Base-by-base conservation (phyloP, 1,284 basidiomycete genomes). In the Ceratobasidium sp. region DNA sequence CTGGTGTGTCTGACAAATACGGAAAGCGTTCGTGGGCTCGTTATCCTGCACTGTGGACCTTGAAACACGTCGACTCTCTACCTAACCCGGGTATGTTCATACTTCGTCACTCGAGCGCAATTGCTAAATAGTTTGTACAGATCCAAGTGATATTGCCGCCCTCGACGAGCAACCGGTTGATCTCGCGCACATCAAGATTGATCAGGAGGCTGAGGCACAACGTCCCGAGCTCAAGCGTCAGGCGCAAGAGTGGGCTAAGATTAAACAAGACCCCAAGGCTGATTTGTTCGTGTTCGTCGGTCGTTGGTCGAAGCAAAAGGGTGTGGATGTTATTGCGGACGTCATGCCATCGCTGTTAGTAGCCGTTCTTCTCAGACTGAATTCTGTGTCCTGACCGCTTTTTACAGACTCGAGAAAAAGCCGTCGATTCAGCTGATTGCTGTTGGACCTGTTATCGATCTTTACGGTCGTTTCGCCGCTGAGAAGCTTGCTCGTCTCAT, bases 301-400 rank as follows among this genome's bases (percentile, higher is more conserved):
- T 84, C 93, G 96, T 81, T 97, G 96, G 96, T 97, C 96, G 3
- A 97, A 97, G 85, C 96, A 97, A 84, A 97, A 97, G 86, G 96
- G 95, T 83, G 95, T 97, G 42, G 96, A 97, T 86, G 87, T 97
- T 68, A 97, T 97, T 82, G 96, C 96, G 12, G 96, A 97, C 85
- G 92, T 96, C 81, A 94, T 97, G 93, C 95, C 95, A 40, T 90
- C 90, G 1, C 83, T 97, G 90, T 93, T 83, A 82, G 93, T 89
- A 6, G 26, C 20, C 59, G 56, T 69, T 66, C 71, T 77, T 52
- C 26, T 15, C 20, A 38, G 52, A 17, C 77, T 33, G 46, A 79
- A 12, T 65, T 66, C 3, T 6, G 6, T 42, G 79, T 61, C 76
- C 76, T 83, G 15, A 82, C 70, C 57, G 52, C 46, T 40, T 75